Percentiles rank a stretch among this genome's conserved stretches.
Evolutionary conservation across 2,329 filamentous ascomycete species (phyloP).

Genomic region (Periconia macrospinosa): DNA sequence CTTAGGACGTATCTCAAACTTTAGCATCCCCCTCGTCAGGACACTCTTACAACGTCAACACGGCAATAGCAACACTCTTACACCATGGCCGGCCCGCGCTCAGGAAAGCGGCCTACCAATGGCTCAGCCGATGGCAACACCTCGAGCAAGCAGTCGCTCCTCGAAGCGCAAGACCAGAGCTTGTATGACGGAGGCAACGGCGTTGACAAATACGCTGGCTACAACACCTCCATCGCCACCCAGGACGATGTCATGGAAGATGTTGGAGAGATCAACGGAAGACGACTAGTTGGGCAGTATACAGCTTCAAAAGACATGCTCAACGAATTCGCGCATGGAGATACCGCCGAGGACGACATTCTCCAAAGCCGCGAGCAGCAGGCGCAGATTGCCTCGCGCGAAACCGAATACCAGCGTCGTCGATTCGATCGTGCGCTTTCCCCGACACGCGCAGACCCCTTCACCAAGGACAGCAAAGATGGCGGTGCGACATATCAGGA

Average conservation of each 20-base stretch:
- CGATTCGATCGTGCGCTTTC: constrained; percentile 83
- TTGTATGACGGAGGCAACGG: constrained; percentile 80
- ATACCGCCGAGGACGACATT: constrained; percentile 90
- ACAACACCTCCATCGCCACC: constrained; percentile 84
- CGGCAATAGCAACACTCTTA: constrained; percentile 1
- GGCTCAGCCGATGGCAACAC: constrained; percentile 77
- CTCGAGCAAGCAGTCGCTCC: constrained; percentile 88
- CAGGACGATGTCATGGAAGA: constrained; percentile 79
- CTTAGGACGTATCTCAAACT: constrained; percentile 2
- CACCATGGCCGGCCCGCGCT: constrained; percentile 38
- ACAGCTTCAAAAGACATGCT: constrained; percentile 91
- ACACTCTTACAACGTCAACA: constrained; percentile 1
- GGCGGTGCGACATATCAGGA: constrained; percentile 85
- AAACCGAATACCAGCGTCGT: constrained; percentile 97
- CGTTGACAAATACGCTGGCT: constrained; percentile 81
- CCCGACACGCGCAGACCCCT: constrained; percentile 82
- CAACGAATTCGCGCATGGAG: constrained; percentile 88
- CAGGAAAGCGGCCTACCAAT: constrained; percentile 75
- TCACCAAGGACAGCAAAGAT: constrained; percentile 72
- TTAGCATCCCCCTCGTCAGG: constrained; percentile 7
- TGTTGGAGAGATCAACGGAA: constrained; percentile 66
- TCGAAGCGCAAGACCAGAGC: constrained; percentile 82
- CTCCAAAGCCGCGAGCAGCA: constrained; percentile 84
- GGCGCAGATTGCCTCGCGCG: constrained; percentile 86
- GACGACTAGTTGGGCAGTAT: constrained; percentile 89